A percentile compares a stretch with the other conserved stretches of the same genome.
Conservation (phyloP, 75 land plant genomes). For the Azolla pinnata region DNA sequence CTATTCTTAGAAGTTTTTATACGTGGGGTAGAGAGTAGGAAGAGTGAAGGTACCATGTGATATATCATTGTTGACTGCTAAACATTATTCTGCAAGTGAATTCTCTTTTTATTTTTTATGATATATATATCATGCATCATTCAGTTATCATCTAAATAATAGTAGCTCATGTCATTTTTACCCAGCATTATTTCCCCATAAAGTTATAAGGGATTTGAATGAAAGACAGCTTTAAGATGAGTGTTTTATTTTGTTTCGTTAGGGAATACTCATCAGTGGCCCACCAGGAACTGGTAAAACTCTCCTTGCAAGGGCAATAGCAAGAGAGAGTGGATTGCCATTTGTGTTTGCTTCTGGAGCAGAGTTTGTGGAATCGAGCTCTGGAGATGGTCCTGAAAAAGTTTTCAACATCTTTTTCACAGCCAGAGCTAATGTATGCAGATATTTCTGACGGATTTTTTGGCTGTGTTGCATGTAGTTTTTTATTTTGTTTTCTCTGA, state of each 20-base stretch:
- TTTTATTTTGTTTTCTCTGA: neutral
- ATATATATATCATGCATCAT: too few species aligned
- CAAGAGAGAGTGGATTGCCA: conserved; percentile 88
- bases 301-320: conserved; percentile 80
- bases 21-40: too few species aligned
- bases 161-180: too few species aligned
- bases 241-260: conserved; percentile 10
- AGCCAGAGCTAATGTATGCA: conserved; percentile 86
- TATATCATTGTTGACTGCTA: too few species aligned
- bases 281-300: conserved; percentile 99
- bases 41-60: too few species aligned
- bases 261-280: conserved; percentile 93
- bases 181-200: too few species aligned
- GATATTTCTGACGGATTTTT: neutral
- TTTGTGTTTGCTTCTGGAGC: conserved; percentile 95
- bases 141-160: too few species aligned
- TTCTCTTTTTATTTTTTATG: too few species aligned
- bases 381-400: conserved; percentile 61
- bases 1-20: too few species aligned
- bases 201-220: neutral
- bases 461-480: neutral
- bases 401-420: conserved; percentile 72
- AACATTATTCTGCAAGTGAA: too few species aligned
- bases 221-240: neutral
- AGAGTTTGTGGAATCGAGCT: conserved; percentile 69